These are phyloP conservation scores for Ramularia collo-cygni DNA, from an alignment of 2,329 filamentous ascomycete species.

Conservation along the genomic window DNA sequence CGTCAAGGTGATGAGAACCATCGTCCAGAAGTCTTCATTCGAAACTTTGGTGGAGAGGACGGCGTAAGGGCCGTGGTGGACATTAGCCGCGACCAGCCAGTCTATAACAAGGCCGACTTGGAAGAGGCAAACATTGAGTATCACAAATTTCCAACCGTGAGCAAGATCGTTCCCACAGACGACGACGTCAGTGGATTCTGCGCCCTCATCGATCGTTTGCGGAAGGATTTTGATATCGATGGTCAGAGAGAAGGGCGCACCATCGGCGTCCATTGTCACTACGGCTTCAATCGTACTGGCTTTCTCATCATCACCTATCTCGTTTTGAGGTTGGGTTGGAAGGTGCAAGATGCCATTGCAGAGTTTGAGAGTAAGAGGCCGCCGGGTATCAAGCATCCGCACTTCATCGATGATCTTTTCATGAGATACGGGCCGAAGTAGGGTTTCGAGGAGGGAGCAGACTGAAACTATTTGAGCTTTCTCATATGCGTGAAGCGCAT, in stretches of 20 bases:
- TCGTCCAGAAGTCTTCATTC: conserved; percentile 65
- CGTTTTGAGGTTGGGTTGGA: conserved; percentile 69
- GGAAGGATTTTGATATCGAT: conserved; percentile 27
- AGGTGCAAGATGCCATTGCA: conserved; percentile 69
- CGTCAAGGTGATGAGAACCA: conserved; percentile 81
- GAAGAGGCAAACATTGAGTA: conserved; percentile 41
- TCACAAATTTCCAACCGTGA: conserved; percentile 85
- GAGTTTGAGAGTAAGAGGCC: conserved; percentile 66
- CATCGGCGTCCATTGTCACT: conserved; percentile 88
- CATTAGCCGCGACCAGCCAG: conserved; percentile 82
- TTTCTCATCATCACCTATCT: conserved; percentile 87
- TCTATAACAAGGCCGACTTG: conserved; percentile 65
- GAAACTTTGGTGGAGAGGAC: conserved; percentile 58
- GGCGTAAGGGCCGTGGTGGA: conserved; percentile 58
- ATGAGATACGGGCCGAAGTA: conserved; percentile 58
- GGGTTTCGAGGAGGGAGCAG: too few species aligned
- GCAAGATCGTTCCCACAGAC: conserved; percentile 71
- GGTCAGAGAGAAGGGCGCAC: conserved; percentile 29
- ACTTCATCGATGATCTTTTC: conserved; percentile 79
- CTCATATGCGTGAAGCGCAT: too few species aligned
- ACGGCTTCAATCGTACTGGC: conserved; percentile 84
- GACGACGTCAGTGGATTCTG: conserved; percentile 57
- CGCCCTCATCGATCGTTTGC: conserved; percentile 46
- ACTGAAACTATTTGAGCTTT: too few species aligned
- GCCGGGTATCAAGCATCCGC: conserved; percentile 80